Conservation (phyloP, 352 stramenopile species). For the Phytophthora sp. region DNA sequence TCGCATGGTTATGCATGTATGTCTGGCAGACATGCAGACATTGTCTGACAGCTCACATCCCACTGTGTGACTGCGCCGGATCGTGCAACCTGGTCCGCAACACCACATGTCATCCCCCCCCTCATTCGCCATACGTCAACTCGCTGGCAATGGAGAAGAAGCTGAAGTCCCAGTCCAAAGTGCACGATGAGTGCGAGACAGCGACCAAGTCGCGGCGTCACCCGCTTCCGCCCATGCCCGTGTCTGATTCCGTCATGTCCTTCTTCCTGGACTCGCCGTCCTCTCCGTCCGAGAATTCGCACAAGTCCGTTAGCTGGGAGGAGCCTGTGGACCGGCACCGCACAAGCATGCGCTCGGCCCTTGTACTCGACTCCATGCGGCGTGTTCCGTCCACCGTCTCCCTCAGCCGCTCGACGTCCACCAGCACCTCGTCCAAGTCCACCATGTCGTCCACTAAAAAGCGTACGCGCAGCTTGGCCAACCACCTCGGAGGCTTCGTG, state of each 20-base stretch:
- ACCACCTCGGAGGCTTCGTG: slow-evolving; percentile 63
- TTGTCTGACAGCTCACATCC: slow-evolving; percentile 22
- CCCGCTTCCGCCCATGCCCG: slow-evolving; percentile 14
- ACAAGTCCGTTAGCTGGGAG: slow-evolving; percentile 24
- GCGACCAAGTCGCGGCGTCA: slow-evolving; percentile 10
- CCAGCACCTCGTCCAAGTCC: slow-evolving; percentile 24
- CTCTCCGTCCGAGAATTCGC: slow-evolving; percentile 23
- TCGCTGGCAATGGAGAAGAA: slow-evolving; percentile 25
- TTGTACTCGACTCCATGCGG: slow-evolving; percentile 27
- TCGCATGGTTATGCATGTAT: slow-evolving; percentile 9
- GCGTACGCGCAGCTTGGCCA: slow-evolving; percentile 25
- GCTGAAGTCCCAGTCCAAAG: slow-evolving; percentile 4
- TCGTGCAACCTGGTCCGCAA: slow-evolving; percentile 7
- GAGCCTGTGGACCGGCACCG: slow-evolving; percentile 25
- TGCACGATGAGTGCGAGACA: background rate
- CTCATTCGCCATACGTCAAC: slow-evolving; percentile 18
- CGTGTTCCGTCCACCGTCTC: slow-evolving; percentile 14
- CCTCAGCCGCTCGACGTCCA: slow-evolving; percentile 26
- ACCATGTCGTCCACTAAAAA: slow-evolving; percentile 25
- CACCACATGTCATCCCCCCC: slow-evolving; percentile 3
- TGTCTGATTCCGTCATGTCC: slow-evolving; percentile 32
- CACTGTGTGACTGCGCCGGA: slow-evolving; percentile 13
- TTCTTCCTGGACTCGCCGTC: slow-evolving; percentile 40
- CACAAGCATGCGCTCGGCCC: slow-evolving; percentile 23
- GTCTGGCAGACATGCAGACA: no score